phyloP scores from a whole-genome alignment of 163 green algal genomes.

The Chlamydomonas reinhardtii region DNA sequence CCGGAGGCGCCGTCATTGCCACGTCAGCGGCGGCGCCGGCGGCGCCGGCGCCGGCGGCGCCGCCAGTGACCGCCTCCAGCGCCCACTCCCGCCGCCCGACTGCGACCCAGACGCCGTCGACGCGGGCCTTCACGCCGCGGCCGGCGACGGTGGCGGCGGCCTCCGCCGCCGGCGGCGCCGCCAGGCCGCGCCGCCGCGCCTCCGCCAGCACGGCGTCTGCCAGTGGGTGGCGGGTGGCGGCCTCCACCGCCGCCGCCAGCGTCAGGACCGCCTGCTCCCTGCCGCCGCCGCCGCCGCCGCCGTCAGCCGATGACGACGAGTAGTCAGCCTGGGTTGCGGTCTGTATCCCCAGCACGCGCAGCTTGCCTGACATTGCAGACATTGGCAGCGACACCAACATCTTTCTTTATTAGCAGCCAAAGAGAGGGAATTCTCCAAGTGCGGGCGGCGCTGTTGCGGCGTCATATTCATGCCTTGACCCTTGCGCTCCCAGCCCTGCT shows the following conservation, averaged over 20 bases:
- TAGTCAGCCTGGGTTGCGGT: too few species aligned
- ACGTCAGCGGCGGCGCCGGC: too few species aligned
- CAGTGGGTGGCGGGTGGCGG: slow-evolving; percentile 84
- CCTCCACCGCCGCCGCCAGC: slow-evolving; percentile 84
- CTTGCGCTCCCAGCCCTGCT: too few species aligned
- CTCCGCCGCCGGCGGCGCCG: slow-evolving; percentile 48
- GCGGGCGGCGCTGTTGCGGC: too few species aligned
- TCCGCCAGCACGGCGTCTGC: slow-evolving; percentile 82
- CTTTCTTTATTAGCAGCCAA: too few species aligned
- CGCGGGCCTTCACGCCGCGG: slow-evolving; percentile 60
- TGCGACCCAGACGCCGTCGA: slow-evolving; percentile 73
- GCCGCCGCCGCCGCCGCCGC: not conserved
- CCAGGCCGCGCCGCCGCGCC: slow-evolving; percentile 50
- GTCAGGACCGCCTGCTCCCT: slow-evolving; percentile 70
- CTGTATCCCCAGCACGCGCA: slow-evolving; percentile 34
- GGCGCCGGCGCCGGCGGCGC: not conserved
- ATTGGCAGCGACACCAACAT: not conserved
- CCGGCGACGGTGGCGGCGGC: slow-evolving; percentile 66
- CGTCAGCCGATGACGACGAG: too few species aligned
- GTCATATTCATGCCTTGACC: too few species aligned
- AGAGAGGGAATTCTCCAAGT: too few species aligned
- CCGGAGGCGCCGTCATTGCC: slow-evolving; percentile 1
- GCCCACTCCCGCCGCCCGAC: slow-evolving; percentile 86
- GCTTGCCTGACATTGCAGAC: slow-evolving; percentile 22
- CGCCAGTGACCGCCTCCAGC: slow-evolving; percentile 13